Base-by-base conservation (phyloP, 306 rosid genomes). In the Castanopsis chinensis region DNA sequence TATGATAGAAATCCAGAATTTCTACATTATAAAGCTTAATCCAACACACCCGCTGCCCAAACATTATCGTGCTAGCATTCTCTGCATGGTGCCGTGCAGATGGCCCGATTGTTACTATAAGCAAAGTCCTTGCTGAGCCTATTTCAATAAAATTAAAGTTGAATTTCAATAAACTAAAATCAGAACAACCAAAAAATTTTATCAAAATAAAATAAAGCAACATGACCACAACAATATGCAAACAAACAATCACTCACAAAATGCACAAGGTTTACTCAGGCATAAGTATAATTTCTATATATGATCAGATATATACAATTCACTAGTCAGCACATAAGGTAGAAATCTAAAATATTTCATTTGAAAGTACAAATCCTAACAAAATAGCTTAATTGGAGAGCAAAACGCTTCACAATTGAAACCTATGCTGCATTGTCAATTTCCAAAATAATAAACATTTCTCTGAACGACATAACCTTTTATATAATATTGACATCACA, bases 101-200 rank as follows among this genome's bases (percentile, higher is more conserved):
- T 45, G 91, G 91, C 61, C 94, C 92, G 69, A 90, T 90, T 13
- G 89, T 86, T 84, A 87, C 71, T 56, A 90, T 81, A 77, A 90
- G 92, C 33, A 92, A 90, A 87, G 94, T 88, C 83, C 94, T 90
- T 20, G 94, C 90, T 75, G 94, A 85, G 67, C 94, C 94, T 90
- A 58, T 77, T 79, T 65, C 30, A 71, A 35, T 43, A 30, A 74
- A 76, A 45, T 33, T 1, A 51, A 55, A 4, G 21, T n/a, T 54
- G 53, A 77, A 73, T 41, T 58, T 80, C 51, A 54, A 55, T 61
- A 61, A 61, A 70, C 30, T n/a, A 13, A 13, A 20, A 59, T 20
- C 27, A 53, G 54, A 59, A 2, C 35, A 54, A 58, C 33, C 49
- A 80, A 43, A 71, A 15, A 57, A 8, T 56, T 3, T 20, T 5